Percentiles rank a stretch among this genome's conserved stretches.
phyloP scores from a whole-genome alignment of 805 yeast genomes.

The Maudiozyma pseudohumilis region DNA sequence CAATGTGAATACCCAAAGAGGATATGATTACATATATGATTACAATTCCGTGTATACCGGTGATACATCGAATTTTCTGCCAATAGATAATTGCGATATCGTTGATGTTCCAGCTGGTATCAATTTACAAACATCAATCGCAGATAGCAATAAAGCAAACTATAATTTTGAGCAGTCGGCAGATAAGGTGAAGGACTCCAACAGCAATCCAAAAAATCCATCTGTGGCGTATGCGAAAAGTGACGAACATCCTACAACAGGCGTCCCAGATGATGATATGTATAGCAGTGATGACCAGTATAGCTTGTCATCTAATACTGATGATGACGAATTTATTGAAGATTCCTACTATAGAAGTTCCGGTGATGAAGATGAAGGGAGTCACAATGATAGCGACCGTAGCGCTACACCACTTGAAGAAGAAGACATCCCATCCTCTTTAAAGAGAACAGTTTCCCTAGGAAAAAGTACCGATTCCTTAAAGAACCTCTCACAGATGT shows the following conservation, averaged over 20 bases:
- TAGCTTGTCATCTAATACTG: constrained; percentile 12
- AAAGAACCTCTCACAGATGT: constrained; percentile 18
- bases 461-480: constrained; percentile 22
- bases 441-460: constrained; percentile 23
- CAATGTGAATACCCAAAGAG: constrained; percentile 61
- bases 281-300: constrained; percentile 9
- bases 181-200: not conserved
- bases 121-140: constrained; percentile 26
- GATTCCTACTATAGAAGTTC: constrained; percentile 17
- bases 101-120: constrained; percentile 30
- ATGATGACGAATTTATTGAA: constrained; percentile 16
- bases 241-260: not conserved
- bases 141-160: constrained; percentile 14
- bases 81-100: constrained; percentile 28
- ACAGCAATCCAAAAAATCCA: not conserved
- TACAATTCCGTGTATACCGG: constrained; percentile 66
- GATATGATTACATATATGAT: constrained; percentile 70
- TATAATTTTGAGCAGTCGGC: constrained; percentile 9
- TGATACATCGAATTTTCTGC: constrained; percentile 32
- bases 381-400: constrained; percentile 7
- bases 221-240: not conserved
- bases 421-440: constrained; percentile 9
- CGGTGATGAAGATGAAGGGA: constrained; percentile 18
- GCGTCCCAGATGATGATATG: not conserved
- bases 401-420: constrained; percentile 6